Evolutionary conservation across 208 protist species (phyloP).

Genomic region (Acanthamoeba castellanii): DNA sequence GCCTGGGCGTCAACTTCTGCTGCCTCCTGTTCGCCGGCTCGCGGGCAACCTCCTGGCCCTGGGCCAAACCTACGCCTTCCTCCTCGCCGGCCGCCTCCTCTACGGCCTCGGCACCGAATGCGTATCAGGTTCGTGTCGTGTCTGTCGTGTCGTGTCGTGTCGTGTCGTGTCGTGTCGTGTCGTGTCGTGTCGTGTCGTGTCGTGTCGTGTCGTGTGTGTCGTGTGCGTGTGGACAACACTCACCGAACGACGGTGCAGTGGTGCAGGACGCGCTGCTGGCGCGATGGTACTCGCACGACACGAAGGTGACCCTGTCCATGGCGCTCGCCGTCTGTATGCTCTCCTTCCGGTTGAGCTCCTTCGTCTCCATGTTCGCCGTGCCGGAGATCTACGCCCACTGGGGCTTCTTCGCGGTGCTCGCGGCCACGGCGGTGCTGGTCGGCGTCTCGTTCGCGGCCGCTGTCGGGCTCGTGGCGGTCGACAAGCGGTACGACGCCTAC

Average conservation of each 20-base stretch:
- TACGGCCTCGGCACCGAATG: conserved; percentile 33
- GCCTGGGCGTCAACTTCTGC: conserved; percentile 1
- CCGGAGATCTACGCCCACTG: background rate
- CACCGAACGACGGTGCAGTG: background rate
- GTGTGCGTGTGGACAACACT: no score
- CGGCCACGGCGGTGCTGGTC: background rate
- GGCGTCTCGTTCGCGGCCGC: background rate
- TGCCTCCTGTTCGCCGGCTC: background rate
- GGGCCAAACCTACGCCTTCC: conserved; percentile 1
- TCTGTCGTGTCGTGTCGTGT: no score
- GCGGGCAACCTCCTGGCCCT: conserved; percentile 13
- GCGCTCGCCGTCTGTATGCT: conserved; percentile 14
- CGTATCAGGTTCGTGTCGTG: background rate
- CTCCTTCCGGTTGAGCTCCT: conserved; percentile 16
- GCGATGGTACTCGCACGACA: conserved; percentile 19
- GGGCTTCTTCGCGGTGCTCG: conserved; percentile 3
- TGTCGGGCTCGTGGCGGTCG: background rate
- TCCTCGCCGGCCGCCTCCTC: background rate
- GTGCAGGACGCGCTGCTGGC: conserved; percentile 38
- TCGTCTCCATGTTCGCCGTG: conserved; percentile 26
- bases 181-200: no score
- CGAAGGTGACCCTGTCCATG: background rate
- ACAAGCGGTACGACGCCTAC: conserved; percentile 32
- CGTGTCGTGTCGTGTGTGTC: no score
- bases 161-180: background rate